Conservation (phyloP, 1,284 basidiomycete genomes). For the Phellinidium pouzarii region DNA sequence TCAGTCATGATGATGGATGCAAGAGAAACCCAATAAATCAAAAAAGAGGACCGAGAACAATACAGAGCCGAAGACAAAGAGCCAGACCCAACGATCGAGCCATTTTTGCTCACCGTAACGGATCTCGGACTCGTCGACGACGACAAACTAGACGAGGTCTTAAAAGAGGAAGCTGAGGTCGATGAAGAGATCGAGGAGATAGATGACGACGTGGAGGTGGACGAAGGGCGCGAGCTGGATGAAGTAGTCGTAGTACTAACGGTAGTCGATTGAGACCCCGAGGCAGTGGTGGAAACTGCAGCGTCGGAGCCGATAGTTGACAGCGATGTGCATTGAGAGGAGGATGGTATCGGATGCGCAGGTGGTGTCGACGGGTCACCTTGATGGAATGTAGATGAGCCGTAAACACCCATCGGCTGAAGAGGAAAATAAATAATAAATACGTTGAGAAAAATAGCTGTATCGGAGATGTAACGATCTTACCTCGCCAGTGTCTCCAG, state of each 20-base stretch:
- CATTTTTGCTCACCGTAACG: not conserved
- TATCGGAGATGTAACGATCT: conserved; percentile 17
- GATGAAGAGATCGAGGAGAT: not conserved
- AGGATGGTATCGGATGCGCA: conserved; percentile 51
- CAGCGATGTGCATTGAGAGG: conserved; percentile 43
- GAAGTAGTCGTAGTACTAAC: conserved; percentile 11
- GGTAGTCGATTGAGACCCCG: conserved; percentile 16
- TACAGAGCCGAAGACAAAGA: not conserved
- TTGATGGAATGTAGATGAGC: conserved; percentile 59
- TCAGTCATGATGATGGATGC: no score
- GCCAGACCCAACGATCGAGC: not conserved
- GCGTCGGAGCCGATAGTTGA: conserved; percentile 39
- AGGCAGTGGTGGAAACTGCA: conserved; percentile 25
- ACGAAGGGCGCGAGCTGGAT: not conserved
- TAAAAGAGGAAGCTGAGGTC: not conserved
- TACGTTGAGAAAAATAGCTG: not conserved
- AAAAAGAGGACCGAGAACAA: not conserved
- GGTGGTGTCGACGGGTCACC: conserved; percentile 52
- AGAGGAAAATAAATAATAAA: conserved; percentile 6
- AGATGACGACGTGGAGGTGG: not conserved
- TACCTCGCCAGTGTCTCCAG: conserved; percentile 46
- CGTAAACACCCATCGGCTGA: conserved; percentile 68
- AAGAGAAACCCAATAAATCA: no score
- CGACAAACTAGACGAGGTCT: not conserved
- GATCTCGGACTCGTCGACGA: not conserved